Percentiles rank a stretch among this genome's conserved stretches.
These are phyloP conservation scores for Sequoiadendron giganteum DNA, from an alignment of 75 land plant species.

Conservation along the genomic window DNA sequence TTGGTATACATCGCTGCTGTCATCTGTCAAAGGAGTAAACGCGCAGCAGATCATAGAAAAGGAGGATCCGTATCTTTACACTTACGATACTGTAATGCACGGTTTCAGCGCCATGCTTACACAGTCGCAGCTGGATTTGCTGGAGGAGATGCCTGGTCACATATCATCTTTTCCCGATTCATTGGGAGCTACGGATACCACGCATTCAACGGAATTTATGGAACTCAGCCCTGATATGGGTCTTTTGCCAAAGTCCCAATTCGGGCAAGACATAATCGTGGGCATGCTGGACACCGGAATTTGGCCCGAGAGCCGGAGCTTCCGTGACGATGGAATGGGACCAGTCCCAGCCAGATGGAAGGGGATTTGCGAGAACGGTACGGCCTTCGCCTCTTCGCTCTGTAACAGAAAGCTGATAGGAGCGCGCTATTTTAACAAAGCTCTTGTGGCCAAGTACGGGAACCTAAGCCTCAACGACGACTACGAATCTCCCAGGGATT, in stretches of 20 bases:
- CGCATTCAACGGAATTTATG: slow-evolving; percentile 34
- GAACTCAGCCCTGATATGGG: slow-evolving; percentile 17
- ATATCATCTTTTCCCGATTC: slow-evolving; percentile 14
- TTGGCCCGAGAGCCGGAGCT: slow-evolving; percentile 67
- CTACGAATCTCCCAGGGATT: slow-evolving; percentile 17
- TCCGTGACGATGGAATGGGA: slow-evolving; percentile 16
- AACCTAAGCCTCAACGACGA: background rate
- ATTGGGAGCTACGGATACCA: slow-evolving; percentile 27
- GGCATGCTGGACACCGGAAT: slow-evolving; percentile 65
- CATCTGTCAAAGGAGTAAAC: slow-evolving; percentile 12
- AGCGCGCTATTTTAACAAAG: slow-evolving; percentile 19
- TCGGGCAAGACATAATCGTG: slow-evolving; percentile 25
- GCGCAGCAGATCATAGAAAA: background rate
- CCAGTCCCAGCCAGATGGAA: background rate
- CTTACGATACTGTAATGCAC: slow-evolving; percentile 26
- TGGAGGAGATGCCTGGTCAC: slow-evolving; percentile 13
- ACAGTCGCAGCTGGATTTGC: slow-evolving; percentile 6
- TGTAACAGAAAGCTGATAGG: slow-evolving; percentile 19
- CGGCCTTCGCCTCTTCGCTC: background rate
- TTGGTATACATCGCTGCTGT: slow-evolving; percentile 30
- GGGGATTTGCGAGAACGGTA: background rate
- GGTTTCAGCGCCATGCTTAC: slow-evolving; percentile 33
- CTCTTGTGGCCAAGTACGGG: slow-evolving; percentile 12
- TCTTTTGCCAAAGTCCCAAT: slow-evolving; percentile 19
- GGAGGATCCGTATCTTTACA: slow-evolving; percentile 3